These are phyloP conservation scores for Geotrichum bryndzae DNA, from an alignment of 1,139 yeast species.

Conservation along the genomic window DNA sequence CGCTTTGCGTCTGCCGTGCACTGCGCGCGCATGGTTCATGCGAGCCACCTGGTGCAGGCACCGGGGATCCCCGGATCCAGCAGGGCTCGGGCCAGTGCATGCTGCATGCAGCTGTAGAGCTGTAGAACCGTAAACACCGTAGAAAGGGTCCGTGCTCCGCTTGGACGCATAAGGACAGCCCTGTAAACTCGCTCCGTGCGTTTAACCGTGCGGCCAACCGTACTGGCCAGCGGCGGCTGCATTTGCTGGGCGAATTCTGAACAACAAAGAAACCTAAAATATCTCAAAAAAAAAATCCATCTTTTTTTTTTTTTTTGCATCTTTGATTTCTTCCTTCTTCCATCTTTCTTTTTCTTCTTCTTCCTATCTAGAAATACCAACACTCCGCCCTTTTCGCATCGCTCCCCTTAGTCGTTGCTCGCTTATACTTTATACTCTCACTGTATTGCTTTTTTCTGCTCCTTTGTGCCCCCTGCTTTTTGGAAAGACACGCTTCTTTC, in stretches of 20 bases:
- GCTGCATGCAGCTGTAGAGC: no score
- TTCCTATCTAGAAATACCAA: neutral
- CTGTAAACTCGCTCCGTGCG: no score
- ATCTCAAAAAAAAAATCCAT: neutral
- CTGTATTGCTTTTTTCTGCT: neutral
- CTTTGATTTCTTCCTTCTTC: neutral
- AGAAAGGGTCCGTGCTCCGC: no score
- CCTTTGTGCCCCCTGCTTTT: neutral
- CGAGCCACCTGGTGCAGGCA: no score
- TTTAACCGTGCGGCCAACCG: neutral
- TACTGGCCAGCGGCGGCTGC: neutral
- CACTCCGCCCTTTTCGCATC: neutral
- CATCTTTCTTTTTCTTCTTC: neutral
- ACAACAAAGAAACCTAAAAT: neutral
- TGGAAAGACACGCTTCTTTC: neutral
- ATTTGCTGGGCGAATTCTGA: neutral
- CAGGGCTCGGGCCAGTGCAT: no score
- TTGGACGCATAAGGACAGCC: no score
- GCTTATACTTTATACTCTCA: neutral
- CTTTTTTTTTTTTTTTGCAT: slow-evolving; percentile 5
- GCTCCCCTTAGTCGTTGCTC: neutral
- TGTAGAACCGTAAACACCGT: no score
- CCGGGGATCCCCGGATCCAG: no score
- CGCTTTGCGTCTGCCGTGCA: no score
- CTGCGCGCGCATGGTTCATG: no score